A percentile compares a stretch with the other conserved stretches of the same genome.
phyloP scores from a whole-genome alignment of 2,329 filamentous ascomycete genomes.

The Diaporthe ampelina region DNA sequence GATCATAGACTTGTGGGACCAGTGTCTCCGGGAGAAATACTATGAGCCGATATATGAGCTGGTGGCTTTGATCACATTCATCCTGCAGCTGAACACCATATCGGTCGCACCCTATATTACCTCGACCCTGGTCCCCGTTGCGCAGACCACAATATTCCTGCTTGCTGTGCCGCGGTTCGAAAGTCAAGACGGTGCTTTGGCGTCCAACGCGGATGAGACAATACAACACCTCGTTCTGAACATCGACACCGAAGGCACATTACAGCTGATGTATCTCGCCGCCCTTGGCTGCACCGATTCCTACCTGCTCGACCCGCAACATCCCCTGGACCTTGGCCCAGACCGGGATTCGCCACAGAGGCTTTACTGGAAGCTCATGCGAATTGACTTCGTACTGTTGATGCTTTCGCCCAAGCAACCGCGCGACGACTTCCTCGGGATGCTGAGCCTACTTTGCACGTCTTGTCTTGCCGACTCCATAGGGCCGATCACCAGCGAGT shows the following conservation, averaged over 20 bases:
- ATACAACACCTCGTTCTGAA: slow-evolving; percentile 64
- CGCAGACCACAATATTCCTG: slow-evolving; percentile 71
- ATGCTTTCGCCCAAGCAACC: slow-evolving; percentile 78
- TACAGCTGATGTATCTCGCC: slow-evolving; percentile 76
- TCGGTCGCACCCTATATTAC: slow-evolving; percentile 72
- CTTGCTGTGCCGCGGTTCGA: slow-evolving; percentile 70
- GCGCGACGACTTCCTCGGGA: slow-evolving; percentile 71
- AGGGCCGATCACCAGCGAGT: slow-evolving; percentile 69
- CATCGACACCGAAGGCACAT: slow-evolving; percentile 73
- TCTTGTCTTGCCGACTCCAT: slow-evolving; percentile 75
- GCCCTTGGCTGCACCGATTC: slow-evolving; percentile 67
- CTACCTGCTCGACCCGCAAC: slow-evolving; percentile 36
- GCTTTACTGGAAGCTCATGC: slow-evolving; percentile 77
- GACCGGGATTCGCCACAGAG: slow-evolving; percentile 49
- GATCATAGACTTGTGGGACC: slow-evolving; percentile 76
- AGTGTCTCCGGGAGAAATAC: slow-evolving; percentile 74
- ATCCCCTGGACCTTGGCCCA: slow-evolving; percentile 42
- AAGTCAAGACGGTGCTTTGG: slow-evolving; percentile 63
- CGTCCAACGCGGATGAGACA: slow-evolving; percentile 54
- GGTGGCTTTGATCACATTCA: slow-evolving; percentile 73
- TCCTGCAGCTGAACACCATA: slow-evolving; percentile 72
- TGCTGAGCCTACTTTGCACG: slow-evolving; percentile 76
- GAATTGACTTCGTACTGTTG: slow-evolving; percentile 75
- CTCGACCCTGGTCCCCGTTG: slow-evolving; percentile 67
- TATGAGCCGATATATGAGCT: slow-evolving; percentile 76